Conservation (phyloP, 805 yeast species). For the Ogataea pilisensis region DNA sequence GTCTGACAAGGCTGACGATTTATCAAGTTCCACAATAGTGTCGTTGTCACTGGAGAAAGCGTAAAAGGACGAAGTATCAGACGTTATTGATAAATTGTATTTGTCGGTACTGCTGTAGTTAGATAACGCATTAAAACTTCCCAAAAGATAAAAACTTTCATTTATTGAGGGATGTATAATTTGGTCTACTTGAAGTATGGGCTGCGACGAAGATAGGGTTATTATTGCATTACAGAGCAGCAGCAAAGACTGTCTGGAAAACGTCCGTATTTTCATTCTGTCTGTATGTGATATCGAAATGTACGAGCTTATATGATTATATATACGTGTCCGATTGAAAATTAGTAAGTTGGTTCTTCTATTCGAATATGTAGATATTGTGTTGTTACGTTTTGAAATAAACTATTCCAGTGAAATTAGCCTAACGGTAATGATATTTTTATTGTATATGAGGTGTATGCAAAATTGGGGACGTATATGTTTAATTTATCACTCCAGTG, state of each 20-base stretch:
- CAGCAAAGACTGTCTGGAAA: background rate
- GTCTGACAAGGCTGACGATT: constrained; percentile 6
- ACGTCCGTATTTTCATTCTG: background rate
- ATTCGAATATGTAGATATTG: too few species aligned
- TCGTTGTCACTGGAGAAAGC: constrained; percentile 15
- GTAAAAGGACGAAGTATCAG: constrained; percentile 11
- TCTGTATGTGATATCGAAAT: background rate
- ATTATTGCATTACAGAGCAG: background rate
- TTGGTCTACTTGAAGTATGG: constrained; percentile 1
- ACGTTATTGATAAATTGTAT: constrained; percentile 21
- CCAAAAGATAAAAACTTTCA: constrained; percentile 23
- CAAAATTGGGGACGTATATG: too few species aligned
- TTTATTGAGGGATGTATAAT: constrained; percentile 16
- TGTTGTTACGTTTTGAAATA: too few species aligned
- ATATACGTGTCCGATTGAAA: too few species aligned
- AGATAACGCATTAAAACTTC: constrained; percentile 26
- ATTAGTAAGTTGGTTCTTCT: too few species aligned
- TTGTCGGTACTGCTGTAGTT: constrained; percentile 16
- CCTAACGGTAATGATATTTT: too few species aligned
- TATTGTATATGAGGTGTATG: too few species aligned
- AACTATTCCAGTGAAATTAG: too few species aligned
- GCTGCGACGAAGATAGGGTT: background rate
- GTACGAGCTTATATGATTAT: too few species aligned
- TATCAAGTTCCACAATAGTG: constrained; percentile 10
- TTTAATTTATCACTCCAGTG: too few species aligned